Evolutionary conservation across 2,329 filamentous ascomycete species (phyloP), one percentile per base, ranked within the genome.

Genomic region (Scedosporium apiospermum): DNA sequence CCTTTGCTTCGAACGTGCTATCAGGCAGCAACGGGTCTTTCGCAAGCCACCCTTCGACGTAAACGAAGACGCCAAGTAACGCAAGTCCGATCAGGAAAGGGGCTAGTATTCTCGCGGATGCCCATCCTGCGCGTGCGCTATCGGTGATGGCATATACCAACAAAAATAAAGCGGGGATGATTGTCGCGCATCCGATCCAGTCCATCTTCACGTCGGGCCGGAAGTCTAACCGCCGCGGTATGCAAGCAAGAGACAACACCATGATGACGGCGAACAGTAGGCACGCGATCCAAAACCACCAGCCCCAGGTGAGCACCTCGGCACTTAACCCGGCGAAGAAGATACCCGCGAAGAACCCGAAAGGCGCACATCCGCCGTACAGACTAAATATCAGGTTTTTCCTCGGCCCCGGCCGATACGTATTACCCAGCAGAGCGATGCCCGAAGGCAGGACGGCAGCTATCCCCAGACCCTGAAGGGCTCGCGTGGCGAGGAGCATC

Each of bases 401-500:
- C 6, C 88, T 77, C 1, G 87, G 87, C 0, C 88, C 88, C 0
- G 88, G 88, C 0, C 87, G 81, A 69, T 91, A 91, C 3, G 79
- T 82, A 64, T 81, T 86, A 2, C 86, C 87, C 5, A 91, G 75
- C 6, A 91, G 77, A 82, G 88, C 88, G 63, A 92, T 81, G 1
- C 87, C 84, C 0, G 87, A 84, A 0, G 89, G 88, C 10, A 92
- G 73, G 64, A 89, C 90, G 0, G 89, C 88, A 0, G 89, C 88
- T 1, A 88, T 81, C 0, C 88, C 90, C 6, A 93, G 74, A 0
- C 90, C 90, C 72, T 91, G 88, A 55, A 92, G 75, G 10, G 89
- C 89, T 61, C 90, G 86, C 69, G 86, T 89, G 62, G 88, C 77
- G 67, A 91, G 88, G 65, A 93, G 78, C 85, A 91, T 89, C 58